These are phyloP conservation scores for thale cress (Arabidopsis thaliana) DNA, from an alignment of 345 rosid species.

Conservation along the genomic window TAIR10.1 NC_003076.8:16623501-16624000, in stretches of 20 bases:
- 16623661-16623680: neutral
- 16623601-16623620: neutral
- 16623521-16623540: constrained; percentile 18
- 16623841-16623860: neutral
- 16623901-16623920: neutral
- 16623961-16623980: constrained; percentile 15
- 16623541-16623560: neutral
- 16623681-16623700: neutral
- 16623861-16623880: neutral
- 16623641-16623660: neutral
- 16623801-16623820: neutral
- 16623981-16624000: neutral
- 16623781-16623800: neutral
- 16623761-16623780: neutral
- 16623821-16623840: neutral
- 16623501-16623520: constrained; percentile 18
- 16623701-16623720: constrained; percentile 17
- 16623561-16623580: no score
- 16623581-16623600: neutral
- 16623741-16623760: neutral
- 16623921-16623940: neutral
- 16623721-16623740: neutral
- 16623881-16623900: neutral
- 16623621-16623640: neutral
- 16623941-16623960: neutral